phyloP scores from a whole-genome alignment of 352 stramenopile genomes.

The Thalassiosira mediterranea region DNA sequence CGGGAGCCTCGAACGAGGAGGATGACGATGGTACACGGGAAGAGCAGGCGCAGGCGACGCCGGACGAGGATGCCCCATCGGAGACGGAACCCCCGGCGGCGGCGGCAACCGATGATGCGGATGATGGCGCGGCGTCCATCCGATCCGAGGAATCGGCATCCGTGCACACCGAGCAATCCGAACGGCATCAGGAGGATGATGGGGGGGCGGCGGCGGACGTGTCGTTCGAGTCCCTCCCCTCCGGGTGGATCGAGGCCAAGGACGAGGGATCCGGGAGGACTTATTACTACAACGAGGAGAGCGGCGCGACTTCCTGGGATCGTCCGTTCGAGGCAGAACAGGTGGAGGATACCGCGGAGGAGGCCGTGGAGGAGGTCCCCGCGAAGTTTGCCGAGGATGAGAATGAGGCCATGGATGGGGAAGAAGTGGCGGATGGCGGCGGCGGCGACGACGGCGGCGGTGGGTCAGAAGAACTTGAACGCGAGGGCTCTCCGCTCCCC shows the following conservation, averaged over 20 bases:
- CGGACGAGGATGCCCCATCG: not conserved
- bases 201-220: not conserved
- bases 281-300: conserved; percentile 61
- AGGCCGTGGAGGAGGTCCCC: conserved; percentile 17
- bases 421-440: not conserved
- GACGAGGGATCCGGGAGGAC: conserved; percentile 43
- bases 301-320: conserved; percentile 9
- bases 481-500: not conserved
- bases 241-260: conserved; percentile 53
- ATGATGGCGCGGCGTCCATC: not conserved
- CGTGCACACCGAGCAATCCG: not conserved
- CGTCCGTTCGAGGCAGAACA: conserved; percentile 1
- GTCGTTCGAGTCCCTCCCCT: conserved; percentile 16
- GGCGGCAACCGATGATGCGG: not conserved
- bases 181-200: not conserved
- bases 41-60: not conserved
- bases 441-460: not conserved
- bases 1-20: too few species aligned
- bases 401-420: not conserved
- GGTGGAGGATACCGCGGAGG: not conserved
- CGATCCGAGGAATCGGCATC: not conserved
- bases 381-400: too few species aligned
- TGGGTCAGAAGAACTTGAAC: not conserved
- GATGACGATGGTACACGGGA: too few species aligned
- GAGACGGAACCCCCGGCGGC: conserved; percentile 10